Conservation (phyloP, 805 yeast species). For the Metschnikowia henanensis region DNA sequence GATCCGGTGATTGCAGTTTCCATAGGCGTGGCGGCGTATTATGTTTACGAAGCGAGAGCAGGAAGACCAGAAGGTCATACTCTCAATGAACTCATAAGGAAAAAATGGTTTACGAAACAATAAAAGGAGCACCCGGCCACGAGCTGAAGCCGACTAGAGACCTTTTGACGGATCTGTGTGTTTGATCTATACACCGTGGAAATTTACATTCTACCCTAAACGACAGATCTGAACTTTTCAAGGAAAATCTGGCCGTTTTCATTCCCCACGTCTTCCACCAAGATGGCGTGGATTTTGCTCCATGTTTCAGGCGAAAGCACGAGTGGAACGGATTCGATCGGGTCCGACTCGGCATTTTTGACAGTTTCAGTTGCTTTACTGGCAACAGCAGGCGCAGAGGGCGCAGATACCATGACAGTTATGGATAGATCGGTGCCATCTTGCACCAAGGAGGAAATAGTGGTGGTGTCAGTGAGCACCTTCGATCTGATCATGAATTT, state of each 20-base stretch:
- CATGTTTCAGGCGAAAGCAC: conserved; percentile 36
- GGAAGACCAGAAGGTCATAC: conserved; percentile 61
- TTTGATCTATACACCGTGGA: not conserved
- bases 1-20: conserved; percentile 68
- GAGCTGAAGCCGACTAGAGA: too few species aligned
- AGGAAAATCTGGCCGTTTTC: conserved; percentile 25
- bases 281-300: conserved; percentile 39
- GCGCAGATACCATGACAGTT: conserved; percentile 22
- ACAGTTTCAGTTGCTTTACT: not conserved
- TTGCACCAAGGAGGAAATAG: conserved; percentile 29
- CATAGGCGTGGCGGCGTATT: conserved; percentile 64
- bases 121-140: too few species aligned
- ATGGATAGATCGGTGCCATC: conserved; percentile 11
- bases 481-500: conserved; percentile 61
- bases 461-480: conserved; percentile 53
- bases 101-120: conserved; percentile 19
- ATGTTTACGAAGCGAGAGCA: conserved; percentile 57
- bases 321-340: conserved; percentile 8
- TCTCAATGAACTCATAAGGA: conserved; percentile 50
- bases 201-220: not conserved
- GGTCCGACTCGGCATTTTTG: conserved; percentile 2
- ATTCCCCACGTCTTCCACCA: conserved; percentile 32
- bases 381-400: conserved; percentile 2
- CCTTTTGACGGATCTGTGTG: too few species aligned
- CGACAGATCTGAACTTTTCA: conserved; percentile 25